These are phyloP conservation scores for Chaetomiaceae sp. DNA, from an alignment of 2,329 filamentous ascomycete species.

Conservation along the genomic window DNA sequence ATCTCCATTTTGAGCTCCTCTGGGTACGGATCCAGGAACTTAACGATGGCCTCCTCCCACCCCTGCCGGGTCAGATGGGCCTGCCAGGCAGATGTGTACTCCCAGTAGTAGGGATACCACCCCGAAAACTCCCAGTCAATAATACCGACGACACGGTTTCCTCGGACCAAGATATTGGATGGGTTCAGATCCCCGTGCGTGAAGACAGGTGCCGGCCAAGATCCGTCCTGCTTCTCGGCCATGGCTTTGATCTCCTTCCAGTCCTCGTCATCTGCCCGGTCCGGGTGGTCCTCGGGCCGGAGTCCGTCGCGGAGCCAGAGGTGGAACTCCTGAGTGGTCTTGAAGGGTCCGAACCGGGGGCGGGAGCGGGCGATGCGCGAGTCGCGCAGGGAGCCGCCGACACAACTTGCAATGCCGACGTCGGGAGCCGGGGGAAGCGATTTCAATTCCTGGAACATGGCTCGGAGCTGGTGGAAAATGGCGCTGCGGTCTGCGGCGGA, in stretches of 20 bases:
- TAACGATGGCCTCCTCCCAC: constrained; percentile 34
- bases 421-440: neutral
- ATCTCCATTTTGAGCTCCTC: constrained; percentile 39
- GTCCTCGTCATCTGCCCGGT: constrained; percentile 23
- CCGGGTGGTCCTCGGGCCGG: constrained; percentile 22
- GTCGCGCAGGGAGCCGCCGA: constrained; percentile 5
- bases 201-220: constrained; percentile 37
- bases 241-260: constrained; percentile 32
- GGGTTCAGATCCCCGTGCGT: constrained; percentile 44
- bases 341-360: constrained; percentile 31
- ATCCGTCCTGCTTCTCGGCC: constrained; percentile 33
- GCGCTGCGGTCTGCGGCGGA: neutral
- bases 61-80: constrained; percentile 27
- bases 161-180: constrained; percentile 40
- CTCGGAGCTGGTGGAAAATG: neutral
- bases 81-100: constrained; percentile 31
- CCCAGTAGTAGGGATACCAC: constrained; percentile 35
- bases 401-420: neutral
- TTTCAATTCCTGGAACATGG: neutral
- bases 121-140: constrained; percentile 35
- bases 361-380: neutral
- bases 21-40: constrained; percentile 36
- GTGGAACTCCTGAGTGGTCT: constrained; percentile 32
- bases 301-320: constrained; percentile 23
- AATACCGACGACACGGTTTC: constrained; percentile 41